Percentiles rank a stretch among this genome's conserved stretches.
Conservation (phyloP, 495 filamentous ascomycete species). For the Jackrogersella minutella region DNA sequence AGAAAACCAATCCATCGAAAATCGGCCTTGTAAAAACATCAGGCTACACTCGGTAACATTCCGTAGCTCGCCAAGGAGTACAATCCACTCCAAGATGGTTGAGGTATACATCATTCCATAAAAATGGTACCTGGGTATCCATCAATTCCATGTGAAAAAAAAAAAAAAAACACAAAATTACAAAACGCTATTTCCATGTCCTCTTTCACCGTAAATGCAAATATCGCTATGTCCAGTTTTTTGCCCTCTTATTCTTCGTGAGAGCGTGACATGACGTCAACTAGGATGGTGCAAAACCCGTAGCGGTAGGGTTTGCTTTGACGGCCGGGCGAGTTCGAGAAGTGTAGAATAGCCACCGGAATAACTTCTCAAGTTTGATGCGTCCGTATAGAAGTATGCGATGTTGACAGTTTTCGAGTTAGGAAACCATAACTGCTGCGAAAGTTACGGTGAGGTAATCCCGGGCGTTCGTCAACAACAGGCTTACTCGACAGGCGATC, state of each 20-base stretch:
- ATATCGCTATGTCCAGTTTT: neutral
- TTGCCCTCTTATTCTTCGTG: neutral
- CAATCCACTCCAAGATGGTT: neutral
- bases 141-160: neutral
- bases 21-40: neutral
- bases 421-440: neutral
- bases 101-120: neutral
- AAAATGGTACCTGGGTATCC: constrained; percentile 27
- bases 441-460: neutral
- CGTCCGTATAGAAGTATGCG: no score
- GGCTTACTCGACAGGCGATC: neutral
- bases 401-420: no score
- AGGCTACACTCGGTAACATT: neutral
- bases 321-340: no score
- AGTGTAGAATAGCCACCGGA: no score
- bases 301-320: neutral
- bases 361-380: no score
- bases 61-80: neutral
- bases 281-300: neutral
- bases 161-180: constrained; percentile 2
- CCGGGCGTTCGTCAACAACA: neutral
- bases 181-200: constrained; percentile 21
- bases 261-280: neutral
- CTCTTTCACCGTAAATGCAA: constrained; percentile 10
- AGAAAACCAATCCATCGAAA: neutral